Percentiles rank a stretch among this genome's conserved stretches.
These are phyloP conservation scores for Agaricus sinodeliciosus DNA, from an alignment of 768 basidiomycete species.

Conservation along the genomic window DNA sequence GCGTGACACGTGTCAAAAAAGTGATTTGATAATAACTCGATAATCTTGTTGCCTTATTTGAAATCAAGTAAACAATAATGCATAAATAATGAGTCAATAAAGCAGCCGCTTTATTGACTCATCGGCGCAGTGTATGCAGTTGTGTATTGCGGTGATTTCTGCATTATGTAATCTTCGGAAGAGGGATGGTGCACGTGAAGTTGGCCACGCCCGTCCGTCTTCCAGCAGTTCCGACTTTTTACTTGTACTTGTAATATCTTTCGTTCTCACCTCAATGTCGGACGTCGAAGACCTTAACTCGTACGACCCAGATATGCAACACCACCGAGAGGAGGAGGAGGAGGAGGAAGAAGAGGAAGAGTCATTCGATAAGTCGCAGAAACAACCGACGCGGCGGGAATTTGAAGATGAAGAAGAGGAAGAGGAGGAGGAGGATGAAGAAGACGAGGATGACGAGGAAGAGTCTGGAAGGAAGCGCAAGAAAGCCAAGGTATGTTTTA, in stretches of 20 bases:
- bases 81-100: no score
- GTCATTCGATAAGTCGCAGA: slow-evolving; percentile 31
- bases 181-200: no score
- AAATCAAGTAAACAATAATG: no score
- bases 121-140: no score
- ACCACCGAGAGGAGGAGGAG: slow-evolving; percentile 35
- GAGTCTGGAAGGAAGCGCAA: slow-evolving; percentile 43
- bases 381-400: slow-evolving; percentile 22
- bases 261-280: slow-evolving; percentile 30
- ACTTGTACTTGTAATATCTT: no score
- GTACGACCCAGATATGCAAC: slow-evolving; percentile 40
- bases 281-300: slow-evolving; percentile 33
- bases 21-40: no score
- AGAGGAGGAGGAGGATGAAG: slow-evolving; percentile 46
- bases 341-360: slow-evolving; percentile 24
- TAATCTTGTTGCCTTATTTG: no score
- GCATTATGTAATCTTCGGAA: no score
- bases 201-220: no score
- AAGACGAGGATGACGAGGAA: slow-evolving; percentile 53
- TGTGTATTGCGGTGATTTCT: no score
- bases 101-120: no score
- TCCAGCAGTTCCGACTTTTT: neutral
- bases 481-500: slow-evolving; percentile 50
- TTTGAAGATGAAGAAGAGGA: slow-evolving; percentile 32
- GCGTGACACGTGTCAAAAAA: no score